Percentiles rank a stretch among this genome's conserved stretches.
These are phyloP conservation scores for Peronospora destructor DNA, from an alignment of 352 stramenopile genomes.

Conservation along the genomic window DNA sequence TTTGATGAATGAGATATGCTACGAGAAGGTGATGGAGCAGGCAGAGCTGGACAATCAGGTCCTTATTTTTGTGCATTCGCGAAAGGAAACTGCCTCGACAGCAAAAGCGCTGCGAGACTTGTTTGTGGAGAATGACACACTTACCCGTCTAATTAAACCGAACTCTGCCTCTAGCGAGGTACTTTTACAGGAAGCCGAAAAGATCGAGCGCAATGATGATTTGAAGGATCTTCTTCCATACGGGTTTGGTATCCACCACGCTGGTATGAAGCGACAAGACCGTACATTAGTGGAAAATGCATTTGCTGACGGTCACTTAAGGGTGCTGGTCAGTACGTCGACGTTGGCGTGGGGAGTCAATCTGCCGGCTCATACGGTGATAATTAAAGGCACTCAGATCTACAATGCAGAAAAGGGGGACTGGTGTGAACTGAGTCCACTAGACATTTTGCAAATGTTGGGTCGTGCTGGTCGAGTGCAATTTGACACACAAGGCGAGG, in stretches of 20 bases:
- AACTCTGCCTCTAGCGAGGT: conserved; percentile 87
- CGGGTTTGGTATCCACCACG: conserved; percentile 99
- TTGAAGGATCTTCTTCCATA: conserved; percentile 98
- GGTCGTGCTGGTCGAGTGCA: conserved; percentile 96
- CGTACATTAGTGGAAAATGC: conserved; percentile 98
- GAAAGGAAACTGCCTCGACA: conserved; percentile 96
- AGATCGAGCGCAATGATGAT: conserved; percentile 92
- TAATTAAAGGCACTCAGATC: conserved; percentile 99
- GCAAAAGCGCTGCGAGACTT: conserved; percentile 94
- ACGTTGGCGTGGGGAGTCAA: conserved; percentile 99
- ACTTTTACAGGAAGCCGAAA: conserved; percentile 89
- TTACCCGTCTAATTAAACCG: conserved; percentile 86
- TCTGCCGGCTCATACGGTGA: conserved; percentile 98
- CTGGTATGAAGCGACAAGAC: conserved; percentile 95
- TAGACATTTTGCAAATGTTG: conserved; percentile 99
- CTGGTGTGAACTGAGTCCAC: conserved; percentile 96
- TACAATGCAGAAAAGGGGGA: conserved; percentile 97
- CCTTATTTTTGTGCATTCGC: conserved; percentile 99
- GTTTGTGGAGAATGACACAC: conserved; percentile 93
- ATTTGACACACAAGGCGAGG: conserved; percentile 97
- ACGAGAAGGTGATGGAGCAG: conserved; percentile 96
- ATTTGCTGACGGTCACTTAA: conserved; percentile 95
- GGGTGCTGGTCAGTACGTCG: conserved; percentile 96
- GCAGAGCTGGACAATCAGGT: conserved; percentile 94
- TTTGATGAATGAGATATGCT: conserved; percentile 99